Evolutionary conservation across 2,329 filamentous ascomycete species (phyloP).

Genomic region (Myriangium duriaei): DNA sequence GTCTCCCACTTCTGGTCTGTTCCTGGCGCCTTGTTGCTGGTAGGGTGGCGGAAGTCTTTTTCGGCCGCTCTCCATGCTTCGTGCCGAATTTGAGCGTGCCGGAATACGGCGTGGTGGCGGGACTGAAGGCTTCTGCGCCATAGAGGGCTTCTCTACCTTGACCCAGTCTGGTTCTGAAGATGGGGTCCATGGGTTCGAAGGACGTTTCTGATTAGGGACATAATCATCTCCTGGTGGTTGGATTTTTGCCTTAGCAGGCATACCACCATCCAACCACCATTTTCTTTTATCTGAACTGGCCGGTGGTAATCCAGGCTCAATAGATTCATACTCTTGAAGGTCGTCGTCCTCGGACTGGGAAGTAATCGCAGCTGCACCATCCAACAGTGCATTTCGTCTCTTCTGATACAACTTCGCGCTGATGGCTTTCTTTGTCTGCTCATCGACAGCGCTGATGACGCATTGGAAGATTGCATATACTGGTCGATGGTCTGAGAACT

Average conservation of each 20-base stretch:
- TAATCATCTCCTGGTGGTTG: constrained; percentile 51
- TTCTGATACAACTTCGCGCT: constrained; percentile 61
- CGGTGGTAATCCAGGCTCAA: constrained; percentile 61
- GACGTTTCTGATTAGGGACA: constrained; percentile 58
- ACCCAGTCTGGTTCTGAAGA: constrained; percentile 79
- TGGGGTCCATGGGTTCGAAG: constrained; percentile 68
- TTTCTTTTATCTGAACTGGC: constrained; percentile 50
- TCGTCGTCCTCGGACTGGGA: constrained; percentile 67
- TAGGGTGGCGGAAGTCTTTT: constrained; percentile 7
- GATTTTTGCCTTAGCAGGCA: constrained; percentile 62
- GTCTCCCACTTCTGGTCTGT: not conserved
- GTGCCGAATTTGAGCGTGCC: constrained; percentile 1
- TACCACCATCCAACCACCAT: constrained; percentile 54
- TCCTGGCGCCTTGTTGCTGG: constrained; percentile 5
- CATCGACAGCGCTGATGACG: constrained; percentile 67
- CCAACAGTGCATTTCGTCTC: constrained; percentile 54
- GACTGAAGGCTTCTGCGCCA: constrained; percentile 12
- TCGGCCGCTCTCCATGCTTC: constrained; percentile 1
- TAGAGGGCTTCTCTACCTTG: constrained; percentile 26
- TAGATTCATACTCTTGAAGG: constrained; percentile 65
- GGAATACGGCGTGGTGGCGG: constrained; percentile 6
- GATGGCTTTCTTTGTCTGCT: constrained; percentile 57
- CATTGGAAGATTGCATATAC: constrained; percentile 86
- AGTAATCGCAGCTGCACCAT: constrained; percentile 43
- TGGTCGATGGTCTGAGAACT: constrained; percentile 91